Evolutionary conservation across 2,329 filamentous ascomycete genomes (phyloP), one percentile per base, ranked within the genome.

Genomic region (Basipetospora chlamydospora): DNA sequence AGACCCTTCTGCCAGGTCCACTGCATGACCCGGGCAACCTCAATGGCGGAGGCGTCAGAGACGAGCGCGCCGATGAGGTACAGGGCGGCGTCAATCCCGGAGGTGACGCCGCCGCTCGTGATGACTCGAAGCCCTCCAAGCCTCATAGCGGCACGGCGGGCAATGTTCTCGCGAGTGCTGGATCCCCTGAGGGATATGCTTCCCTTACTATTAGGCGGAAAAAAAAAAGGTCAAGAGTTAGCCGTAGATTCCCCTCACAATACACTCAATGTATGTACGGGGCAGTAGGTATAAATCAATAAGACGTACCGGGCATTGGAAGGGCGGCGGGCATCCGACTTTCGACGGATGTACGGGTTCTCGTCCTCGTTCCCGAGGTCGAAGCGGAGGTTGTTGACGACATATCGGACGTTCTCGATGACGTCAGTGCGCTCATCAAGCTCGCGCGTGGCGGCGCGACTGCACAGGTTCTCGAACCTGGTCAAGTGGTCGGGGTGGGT

Each of bases 311-410:
- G 64, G 43, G 68, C 73, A 49, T 66, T 73, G 32, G 72, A 72
- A 32, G 73, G 69, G 42, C 72, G 70, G 45, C 70, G 64, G 33
- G 67, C 73, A 46, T 81, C 77, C 40, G 74, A 73, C 67, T 80
- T 82, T 63, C 72, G 76, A 49, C 81, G 70, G 54, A 90, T 77
- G 59, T 88, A 88, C 22, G 81, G 81, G 58, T 84, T 88, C 57
- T 86, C 78, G 43, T 87, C 80, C 50, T 81, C 74, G 51, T 87
- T 75, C 42, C 80, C 79, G 46, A 90, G 65, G 48, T 90, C 83
- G 56, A 88, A 92, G 47, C 84, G 80, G 41, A 86, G 77, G 60
- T 92, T 90, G 67, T 92, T 92, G 55, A 92, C 84, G 15, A 92
- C 83, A 53, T 90, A 92, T 51, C 83, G 72, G 51, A 70, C 68